Evolutionary conservation across 148 eudicot species (phyloP).

Genomic region (Nyssa sinensis): DNA sequence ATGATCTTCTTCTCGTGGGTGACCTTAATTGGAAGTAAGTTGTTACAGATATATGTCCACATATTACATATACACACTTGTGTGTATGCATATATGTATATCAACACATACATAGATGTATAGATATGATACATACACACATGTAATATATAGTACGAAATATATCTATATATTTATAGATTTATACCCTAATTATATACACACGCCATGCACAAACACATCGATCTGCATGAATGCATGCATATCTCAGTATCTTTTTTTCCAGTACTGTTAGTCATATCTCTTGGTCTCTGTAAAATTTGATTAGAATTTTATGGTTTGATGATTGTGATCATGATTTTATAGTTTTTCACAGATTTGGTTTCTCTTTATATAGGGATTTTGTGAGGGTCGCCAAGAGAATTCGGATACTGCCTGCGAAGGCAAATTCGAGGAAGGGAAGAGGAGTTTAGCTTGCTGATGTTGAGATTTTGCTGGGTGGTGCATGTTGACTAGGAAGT

Average conservation of each 20-base stretch:
- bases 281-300: no score
- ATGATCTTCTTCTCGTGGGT: conserved; percentile 89
- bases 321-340: no score
- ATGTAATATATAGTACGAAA: neutral
- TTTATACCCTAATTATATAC: no score
- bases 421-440: conserved; percentile 57
- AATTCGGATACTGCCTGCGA: conserved; percentile 71
- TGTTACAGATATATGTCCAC: neutral
- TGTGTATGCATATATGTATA: neutral
- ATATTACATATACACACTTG: neutral
- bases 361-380: conserved; percentile 42
- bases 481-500: neutral
- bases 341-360: neutral
- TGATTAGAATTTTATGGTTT: no score
- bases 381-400: conserved; percentile 85
- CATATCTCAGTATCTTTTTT: no score
- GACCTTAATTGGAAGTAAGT: conserved; percentile 89
- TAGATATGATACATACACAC: neutral
- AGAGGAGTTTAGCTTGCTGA: conserved; percentile 10
- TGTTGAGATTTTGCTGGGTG: neutral
- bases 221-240: no score
- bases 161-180: neutral
- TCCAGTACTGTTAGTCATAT: no score
- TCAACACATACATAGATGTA: no score
- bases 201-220: no score